Evolutionary conservation across 305 asterid species (phyloP).

Genomic region (Fraxinus velutina): DNA sequence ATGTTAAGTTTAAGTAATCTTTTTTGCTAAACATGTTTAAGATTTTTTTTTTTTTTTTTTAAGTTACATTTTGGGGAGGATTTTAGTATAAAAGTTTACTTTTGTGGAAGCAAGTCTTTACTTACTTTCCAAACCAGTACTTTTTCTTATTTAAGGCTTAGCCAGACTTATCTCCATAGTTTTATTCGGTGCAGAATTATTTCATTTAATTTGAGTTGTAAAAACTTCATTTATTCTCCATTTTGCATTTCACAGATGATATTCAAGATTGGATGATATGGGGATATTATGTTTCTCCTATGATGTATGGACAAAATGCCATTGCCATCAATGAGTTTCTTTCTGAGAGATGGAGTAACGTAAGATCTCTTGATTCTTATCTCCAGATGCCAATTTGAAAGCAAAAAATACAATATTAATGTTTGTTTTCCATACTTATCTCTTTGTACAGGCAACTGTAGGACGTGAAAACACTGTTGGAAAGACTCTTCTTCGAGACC

Average conservation of each 20-base stretch:
- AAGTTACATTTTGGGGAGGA: background rate
- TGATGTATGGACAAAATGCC: conserved; percentile 89
- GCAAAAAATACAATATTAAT: conserved; percentile 8
- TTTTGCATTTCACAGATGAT: conserved; percentile 42
- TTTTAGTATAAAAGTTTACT: background rate
- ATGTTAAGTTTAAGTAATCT: background rate
- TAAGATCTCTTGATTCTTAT: conserved; percentile 29
- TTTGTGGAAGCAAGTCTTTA: background rate
- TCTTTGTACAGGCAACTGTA: conserved; percentile 43
- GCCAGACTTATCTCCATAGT: background rate
- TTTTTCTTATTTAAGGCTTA: background rate
- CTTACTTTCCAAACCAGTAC: background rate
- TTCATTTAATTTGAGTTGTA: background rate
- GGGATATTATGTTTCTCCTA: conserved; percentile 81
- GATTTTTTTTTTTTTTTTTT: background rate
- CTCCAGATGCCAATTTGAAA: background rate
- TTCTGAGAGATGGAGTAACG: conserved; percentile 66
- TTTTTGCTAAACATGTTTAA: background rate
- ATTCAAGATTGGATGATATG: conserved; percentile 71
- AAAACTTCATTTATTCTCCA: background rate
- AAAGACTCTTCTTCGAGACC: conserved; percentile 57
- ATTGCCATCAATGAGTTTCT: conserved; percentile 74
- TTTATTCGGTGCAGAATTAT: background rate
- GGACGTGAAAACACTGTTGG: conserved; percentile 58
- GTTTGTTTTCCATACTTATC: background rate